Base-by-base conservation (phyloP, 345 rosid genomes). In the Acer negundo region DNA sequence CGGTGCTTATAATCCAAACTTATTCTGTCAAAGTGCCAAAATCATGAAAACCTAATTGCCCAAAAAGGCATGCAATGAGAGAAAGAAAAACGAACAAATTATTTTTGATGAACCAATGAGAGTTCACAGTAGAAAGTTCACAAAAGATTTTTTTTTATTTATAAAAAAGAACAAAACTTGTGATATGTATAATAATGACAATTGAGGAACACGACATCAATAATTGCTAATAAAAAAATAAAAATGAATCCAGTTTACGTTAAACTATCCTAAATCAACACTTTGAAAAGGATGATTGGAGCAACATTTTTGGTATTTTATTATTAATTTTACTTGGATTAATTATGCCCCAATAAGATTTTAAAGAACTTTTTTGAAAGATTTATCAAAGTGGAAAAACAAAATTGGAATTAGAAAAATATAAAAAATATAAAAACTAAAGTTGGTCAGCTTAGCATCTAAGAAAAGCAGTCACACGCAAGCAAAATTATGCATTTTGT, bases 1-100 rank as follows among this genome's bases (percentile, higher is more conserved):
- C 61, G 15, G 75, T 62, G 28, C 77, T 74, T 74, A 16, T 20
- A 74, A 69, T 46, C 77, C 77, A 74, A 8, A 10, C 69, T 62
- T 62, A 44, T 73, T 62, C 77, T 74, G 24, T 56, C 38, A 2
- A 19, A 62, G 69, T 38, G 2, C 63, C 63, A 66, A 75, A 65
- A 46, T 46, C 49, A 44, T 51, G 62, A 13, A 13, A 20, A 31
- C 7, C 47, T 47, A 63, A 3, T 40, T 53, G 28, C 24, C 44
- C 12, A 20, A 16, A 71, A 78, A 13, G 10, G 23, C 63, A 59
- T 11, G 24, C 61, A 72, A 65, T 28, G 20, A 40, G 16, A 22
- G 10, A 31, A n/a, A 13, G 3, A 49, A 58, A 40, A 31, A 38
- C 47, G 42, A 69, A 49, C 22, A 10, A n/a, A 42, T 61, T 28